These are phyloP conservation scores for Aristolochia fimbriata DNA, from an alignment of 164 flowering plant genomes.

Conservation along the genomic window DNA sequence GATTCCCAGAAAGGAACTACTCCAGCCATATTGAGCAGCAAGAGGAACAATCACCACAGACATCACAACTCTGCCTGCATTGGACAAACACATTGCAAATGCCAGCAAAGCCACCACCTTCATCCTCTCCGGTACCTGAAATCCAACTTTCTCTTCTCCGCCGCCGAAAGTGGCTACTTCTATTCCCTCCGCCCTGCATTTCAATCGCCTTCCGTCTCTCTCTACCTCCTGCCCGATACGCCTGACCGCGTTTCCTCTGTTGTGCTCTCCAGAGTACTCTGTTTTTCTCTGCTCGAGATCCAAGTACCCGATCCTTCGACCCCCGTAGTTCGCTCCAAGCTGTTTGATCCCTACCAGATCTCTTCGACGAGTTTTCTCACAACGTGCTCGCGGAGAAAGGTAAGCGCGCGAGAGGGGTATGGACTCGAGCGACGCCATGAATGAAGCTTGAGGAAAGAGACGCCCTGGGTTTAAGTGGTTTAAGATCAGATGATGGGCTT, in stretches of 20 bases:
- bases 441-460: neutral
- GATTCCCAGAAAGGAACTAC: conserved; percentile 78
- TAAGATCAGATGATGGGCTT: neutral
- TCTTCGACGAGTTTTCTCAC: conserved; percentile 15
- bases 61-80: conserved; percentile 92
- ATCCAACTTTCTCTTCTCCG: conserved; percentile 2
- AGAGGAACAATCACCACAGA: conserved; percentile 89
- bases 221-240: conserved; percentile 1
- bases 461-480: neutral
- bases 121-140: conserved; percentile 51
- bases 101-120: conserved; percentile 80
- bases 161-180: conserved; percentile 31
- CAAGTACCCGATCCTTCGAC: conserved; percentile 9
- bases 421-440: neutral
- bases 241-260: neutral
- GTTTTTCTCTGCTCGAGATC: neutral
- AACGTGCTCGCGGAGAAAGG: neutral
- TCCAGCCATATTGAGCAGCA: conserved; percentile 70
- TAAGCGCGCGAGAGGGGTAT: neutral
- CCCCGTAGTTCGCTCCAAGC: conserved; percentile 7
- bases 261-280: neutral
- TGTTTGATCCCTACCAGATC: neutral
- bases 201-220: conserved; percentile 11
- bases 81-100: conserved; percentile 70
- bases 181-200: conserved; percentile 59